phyloP scores from a whole-genome alignment of 106 monocot species.

The Acanthochlamys bracteata region DNA sequence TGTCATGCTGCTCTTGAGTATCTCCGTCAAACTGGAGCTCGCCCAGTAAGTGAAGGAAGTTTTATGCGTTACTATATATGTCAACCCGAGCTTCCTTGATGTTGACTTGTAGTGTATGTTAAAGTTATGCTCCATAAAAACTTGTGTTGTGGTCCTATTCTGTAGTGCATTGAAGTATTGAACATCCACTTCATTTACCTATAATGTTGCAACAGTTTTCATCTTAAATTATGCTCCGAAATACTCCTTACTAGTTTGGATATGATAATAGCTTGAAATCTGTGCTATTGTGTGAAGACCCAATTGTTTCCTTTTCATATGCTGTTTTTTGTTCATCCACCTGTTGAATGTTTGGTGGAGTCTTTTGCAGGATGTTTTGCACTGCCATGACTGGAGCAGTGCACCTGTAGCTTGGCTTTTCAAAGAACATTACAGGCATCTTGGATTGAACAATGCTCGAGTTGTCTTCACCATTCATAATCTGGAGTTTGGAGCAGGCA shows the following conservation, averaged over 20 bases:
- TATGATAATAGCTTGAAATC: too few species aligned
- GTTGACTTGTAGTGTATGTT: too few species aligned
- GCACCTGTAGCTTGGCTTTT: slow-evolving; percentile 96
- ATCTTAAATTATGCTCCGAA: too few species aligned
- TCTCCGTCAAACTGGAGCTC: slow-evolving; percentile 73
- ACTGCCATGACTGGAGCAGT: slow-evolving; percentile 99
- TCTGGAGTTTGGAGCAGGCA: slow-evolving; percentile 74
- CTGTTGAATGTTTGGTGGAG: background rate
- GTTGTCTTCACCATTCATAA: slow-evolving; percentile 96
- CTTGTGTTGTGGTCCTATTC: too few species aligned
- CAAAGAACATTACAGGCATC: slow-evolving; percentile 76
- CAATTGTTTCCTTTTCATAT: background rate
- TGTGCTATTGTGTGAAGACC: too few species aligned
- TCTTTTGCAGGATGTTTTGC: slow-evolving; percentile 79
- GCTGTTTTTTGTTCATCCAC: background rate
- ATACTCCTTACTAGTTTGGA: too few species aligned
- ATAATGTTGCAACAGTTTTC: too few species aligned
- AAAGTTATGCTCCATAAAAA: too few species aligned
- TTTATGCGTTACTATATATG: too few species aligned
- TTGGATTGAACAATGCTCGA: slow-evolving; percentile 53
- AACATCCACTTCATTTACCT: too few species aligned
- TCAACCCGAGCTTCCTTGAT: too few species aligned
- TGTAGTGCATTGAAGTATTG: too few species aligned
- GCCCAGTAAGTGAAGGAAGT: slow-evolving; percentile 40
- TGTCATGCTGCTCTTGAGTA: slow-evolving; percentile 94